Conservation (phyloP, 1,139 yeast genomes). For the Saccharomyces hybrid region DNA sequence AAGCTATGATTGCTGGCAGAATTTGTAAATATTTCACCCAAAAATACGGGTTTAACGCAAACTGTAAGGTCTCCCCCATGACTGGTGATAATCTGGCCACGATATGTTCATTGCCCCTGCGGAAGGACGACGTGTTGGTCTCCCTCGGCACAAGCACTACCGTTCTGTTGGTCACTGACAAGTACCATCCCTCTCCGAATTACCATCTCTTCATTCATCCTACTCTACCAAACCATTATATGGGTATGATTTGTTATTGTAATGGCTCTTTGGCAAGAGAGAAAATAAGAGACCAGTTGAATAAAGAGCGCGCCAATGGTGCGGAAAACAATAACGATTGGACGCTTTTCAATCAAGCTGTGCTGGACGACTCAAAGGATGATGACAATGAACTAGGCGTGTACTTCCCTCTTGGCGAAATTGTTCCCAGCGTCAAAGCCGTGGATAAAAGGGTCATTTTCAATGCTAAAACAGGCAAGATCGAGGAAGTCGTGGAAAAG, state of each 20-base stretch:
- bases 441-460: constrained; percentile 48
- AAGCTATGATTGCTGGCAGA: constrained; percentile 36
- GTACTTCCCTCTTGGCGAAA: constrained; percentile 83
- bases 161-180: constrained; percentile 69
- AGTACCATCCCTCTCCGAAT: constrained; percentile 69
- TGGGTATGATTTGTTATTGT: constrained; percentile 95
- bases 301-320: constrained; percentile 31
- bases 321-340: constrained; percentile 37
- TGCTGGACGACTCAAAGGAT: constrained; percentile 26
- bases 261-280: constrained; percentile 89
- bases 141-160: constrained; percentile 91
- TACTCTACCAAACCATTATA: constrained; percentile 62
- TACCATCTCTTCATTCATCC: constrained; percentile 88
- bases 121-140: constrained; percentile 66
- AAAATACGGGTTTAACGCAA: constrained; percentile 52
- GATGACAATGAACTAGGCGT: constrained; percentile 54
- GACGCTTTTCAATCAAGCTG: constrained; percentile 56
- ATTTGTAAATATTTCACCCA: constrained; percentile 53
- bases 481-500: constrained; percentile 28
- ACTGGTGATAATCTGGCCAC: constrained; percentile 94
- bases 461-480: constrained; percentile 26
- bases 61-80: constrained; percentile 57
- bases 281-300: constrained; percentile 56
- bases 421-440: constrained; percentile 71
- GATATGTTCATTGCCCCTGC: constrained; percentile 70